These are phyloP conservation scores for Oxyria digyna DNA, from an alignment of 148 eudicot species.

Conservation along the genomic window DNA sequence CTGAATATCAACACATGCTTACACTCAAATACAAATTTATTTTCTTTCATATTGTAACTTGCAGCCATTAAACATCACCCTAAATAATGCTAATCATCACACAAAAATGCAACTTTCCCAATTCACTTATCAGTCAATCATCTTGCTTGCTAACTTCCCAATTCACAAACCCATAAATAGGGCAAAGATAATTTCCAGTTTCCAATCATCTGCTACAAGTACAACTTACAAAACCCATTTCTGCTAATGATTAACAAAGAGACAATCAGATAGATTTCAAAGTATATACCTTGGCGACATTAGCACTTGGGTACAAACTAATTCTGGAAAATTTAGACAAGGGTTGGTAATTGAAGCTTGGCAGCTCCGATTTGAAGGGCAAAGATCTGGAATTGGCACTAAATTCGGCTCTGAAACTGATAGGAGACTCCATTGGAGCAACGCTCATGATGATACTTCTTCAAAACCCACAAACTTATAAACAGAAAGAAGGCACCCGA, in stretches of 20 bases:
- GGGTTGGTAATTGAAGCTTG: constrained; percentile 8
- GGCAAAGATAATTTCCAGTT: not conserved
- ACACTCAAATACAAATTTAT: not conserved
- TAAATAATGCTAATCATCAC: not conserved
- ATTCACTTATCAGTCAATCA: not conserved
- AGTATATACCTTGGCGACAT: constrained; percentile 26
- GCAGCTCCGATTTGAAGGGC: constrained; percentile 7
- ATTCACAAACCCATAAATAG: not conserved
- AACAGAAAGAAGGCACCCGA: not conserved
- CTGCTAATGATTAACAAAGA: not conserved
- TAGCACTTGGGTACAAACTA: constrained; percentile 14
- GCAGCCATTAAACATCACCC: not conserved
- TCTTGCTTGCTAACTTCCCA: not conserved
- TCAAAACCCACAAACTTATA: not conserved
- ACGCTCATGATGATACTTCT: not conserved
- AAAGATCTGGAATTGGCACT: not conserved
- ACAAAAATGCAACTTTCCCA: not conserved
- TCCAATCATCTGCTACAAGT: too few relatives aligned
- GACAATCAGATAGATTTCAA: not conserved
- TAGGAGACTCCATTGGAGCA: not conserved
- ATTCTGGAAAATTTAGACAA: constrained; percentile 10
- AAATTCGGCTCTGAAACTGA: constrained; percentile 8
- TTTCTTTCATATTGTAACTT: not conserved
- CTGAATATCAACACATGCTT: not conserved
- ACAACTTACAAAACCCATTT: not conserved